Percentiles rank a stretch among this genome's conserved stretches.
These are phyloP conservation scores for Stephania yunnanensis DNA, from an alignment of 164 flowering plant species.

Conservation along the genomic window DNA sequence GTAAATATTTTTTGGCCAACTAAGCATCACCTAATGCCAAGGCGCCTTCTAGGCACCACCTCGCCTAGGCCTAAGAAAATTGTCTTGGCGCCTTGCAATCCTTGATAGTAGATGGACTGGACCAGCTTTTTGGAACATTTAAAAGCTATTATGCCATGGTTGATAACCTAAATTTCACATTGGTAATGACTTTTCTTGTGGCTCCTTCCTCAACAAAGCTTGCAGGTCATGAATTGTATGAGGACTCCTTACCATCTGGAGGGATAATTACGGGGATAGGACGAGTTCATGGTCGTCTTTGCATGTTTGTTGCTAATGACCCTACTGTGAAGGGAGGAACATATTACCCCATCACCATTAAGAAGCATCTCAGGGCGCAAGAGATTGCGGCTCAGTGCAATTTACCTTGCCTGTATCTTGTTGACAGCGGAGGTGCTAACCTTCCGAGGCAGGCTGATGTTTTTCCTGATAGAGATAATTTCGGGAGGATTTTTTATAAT, in stretches of 20 bases:
- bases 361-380: slow-evolving; percentile 97
- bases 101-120: too few relatives aligned
- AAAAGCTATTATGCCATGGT: not conserved
- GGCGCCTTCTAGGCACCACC: too few relatives aligned
- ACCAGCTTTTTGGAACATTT: not conserved
- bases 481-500: slow-evolving; percentile 91
- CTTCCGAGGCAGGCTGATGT: slow-evolving; percentile 98
- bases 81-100: too few relatives aligned
- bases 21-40: too few relatives aligned
- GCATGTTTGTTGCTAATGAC: slow-evolving; percentile 96
- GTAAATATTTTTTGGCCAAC: too few relatives aligned
- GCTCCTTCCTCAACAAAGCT: slow-evolving; percentile 39
- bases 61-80: too few relatives aligned
- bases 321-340: slow-evolving; percentile 98
- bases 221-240: slow-evolving; percentile 91
- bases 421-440: slow-evolving; percentile 98
- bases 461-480: slow-evolving; percentile 91
- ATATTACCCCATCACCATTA: slow-evolving; percentile 90
- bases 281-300: slow-evolving; percentile 79
- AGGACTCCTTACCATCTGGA: slow-evolving; percentile 80
- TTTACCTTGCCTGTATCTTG: slow-evolving; percentile 90
- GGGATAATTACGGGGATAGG: slow-evolving; percentile 95
- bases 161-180: slow-evolving; percentile 1
- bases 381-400: slow-evolving; percentile 88
- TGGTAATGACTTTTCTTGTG: not conserved